phyloP scores from a whole-genome alignment of 306 rosid species.

The Alnus rubra region DNA sequence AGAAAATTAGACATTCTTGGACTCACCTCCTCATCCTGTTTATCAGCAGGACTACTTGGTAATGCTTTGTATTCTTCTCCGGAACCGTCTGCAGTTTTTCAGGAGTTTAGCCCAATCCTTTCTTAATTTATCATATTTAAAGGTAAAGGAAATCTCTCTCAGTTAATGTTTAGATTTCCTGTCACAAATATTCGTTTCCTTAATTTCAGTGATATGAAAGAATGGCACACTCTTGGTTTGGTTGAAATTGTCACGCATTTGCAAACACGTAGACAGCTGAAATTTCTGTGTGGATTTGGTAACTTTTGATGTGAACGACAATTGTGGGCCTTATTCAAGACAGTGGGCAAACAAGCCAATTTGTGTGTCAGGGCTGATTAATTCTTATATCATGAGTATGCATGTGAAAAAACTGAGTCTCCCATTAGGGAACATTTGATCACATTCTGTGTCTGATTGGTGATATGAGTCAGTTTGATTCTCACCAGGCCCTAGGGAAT shows the following conservation, averaged over 20 bases:
- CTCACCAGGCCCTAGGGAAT: neutral
- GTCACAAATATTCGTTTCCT: neutral
- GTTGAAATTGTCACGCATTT: neutral
- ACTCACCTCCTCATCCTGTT: conserved; percentile 66
- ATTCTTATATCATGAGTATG: neutral
- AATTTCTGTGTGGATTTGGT: too few relatives aligned
- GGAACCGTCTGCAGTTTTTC: conserved; percentile 49
- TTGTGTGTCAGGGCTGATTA: neutral
- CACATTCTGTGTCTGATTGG: neutral
- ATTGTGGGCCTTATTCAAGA: too few relatives aligned
- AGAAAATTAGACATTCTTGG: conserved; percentile 9
- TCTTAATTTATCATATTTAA: neutral
- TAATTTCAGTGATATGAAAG: neutral
- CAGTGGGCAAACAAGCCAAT: too few relatives aligned
- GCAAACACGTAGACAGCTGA: too few relatives aligned
- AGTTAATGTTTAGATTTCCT: neutral
- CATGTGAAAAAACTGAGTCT: neutral
- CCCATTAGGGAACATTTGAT: neutral
- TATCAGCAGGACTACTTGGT: conserved; percentile 56
- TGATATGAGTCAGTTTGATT: neutral
- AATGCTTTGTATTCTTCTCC: conserved; percentile 58
- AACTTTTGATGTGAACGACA: too few relatives aligned
- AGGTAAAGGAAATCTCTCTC: neutral
- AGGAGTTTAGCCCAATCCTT: conserved; percentile 3
- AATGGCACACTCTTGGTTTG: neutral